Percentiles rank a stretch among this genome's conserved stretches.
These are phyloP conservation scores for Hyaloscypha bicolor DNA, from an alignment of 495 filamentous ascomycete genomes.

Conservation along the genomic window DNA sequence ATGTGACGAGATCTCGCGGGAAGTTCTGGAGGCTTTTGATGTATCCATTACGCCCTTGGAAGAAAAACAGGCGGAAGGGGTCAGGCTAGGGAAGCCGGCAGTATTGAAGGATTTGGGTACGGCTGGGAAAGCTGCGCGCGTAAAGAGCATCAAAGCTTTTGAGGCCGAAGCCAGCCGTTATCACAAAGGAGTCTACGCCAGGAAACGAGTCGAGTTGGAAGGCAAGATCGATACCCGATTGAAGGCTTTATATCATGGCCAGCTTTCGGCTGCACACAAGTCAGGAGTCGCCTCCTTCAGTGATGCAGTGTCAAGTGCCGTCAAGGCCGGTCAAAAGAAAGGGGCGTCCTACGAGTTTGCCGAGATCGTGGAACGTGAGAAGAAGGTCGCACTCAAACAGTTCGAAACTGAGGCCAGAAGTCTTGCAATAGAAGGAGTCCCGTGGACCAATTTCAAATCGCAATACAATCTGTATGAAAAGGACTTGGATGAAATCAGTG, in stretches of 20 bases:
- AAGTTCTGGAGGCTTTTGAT: constrained; percentile 84
- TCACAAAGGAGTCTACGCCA: constrained; percentile 89
- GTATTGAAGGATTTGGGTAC: constrained; percentile 77
- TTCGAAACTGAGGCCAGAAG: constrained; percentile 79
- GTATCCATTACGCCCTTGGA: constrained; percentile 80
- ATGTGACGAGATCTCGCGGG: constrained; percentile 92
- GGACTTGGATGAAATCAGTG: constrained; percentile 85
- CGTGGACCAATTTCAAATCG: constrained; percentile 73
- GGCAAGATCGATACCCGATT: constrained; percentile 82
- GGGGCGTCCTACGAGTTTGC: constrained; percentile 90
- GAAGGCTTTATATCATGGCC: constrained; percentile 83
- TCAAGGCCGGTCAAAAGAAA: constrained; percentile 90
- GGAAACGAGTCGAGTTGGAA: constrained; percentile 84
- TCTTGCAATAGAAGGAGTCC: constrained; percentile 71
- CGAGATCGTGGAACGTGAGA: constrained; percentile 85
- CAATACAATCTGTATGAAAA: constrained; percentile 63
- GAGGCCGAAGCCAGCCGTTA: constrained; percentile 90
- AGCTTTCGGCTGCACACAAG: constrained; percentile 87
- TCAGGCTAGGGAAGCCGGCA: constrained; percentile 66
- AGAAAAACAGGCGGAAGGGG: constrained; percentile 75
- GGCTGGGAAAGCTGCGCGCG: constrained; percentile 70
- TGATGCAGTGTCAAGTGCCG: constrained; percentile 73
- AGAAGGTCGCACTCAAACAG: constrained; percentile 67
- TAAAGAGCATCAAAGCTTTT: constrained; percentile 77
- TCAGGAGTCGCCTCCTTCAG: constrained; percentile 84